Evolutionary conservation across 225 moss, liverwort and hornwort genomes (phyloP), one percentile per base, ranked within the genome.

Genomic region (Bryoerythrophyllum caledonicum): DNA sequence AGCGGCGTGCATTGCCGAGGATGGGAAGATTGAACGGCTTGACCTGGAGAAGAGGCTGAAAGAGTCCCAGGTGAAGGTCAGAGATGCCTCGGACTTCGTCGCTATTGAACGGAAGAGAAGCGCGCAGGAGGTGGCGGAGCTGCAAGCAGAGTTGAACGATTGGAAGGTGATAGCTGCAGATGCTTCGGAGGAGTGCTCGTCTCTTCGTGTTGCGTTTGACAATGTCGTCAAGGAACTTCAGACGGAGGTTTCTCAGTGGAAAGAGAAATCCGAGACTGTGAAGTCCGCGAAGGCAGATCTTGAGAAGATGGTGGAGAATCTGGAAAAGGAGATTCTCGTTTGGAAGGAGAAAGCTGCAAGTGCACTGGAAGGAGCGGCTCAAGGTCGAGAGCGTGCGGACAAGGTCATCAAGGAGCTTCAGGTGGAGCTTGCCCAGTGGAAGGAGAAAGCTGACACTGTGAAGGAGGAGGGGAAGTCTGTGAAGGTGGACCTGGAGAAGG

Each of bases 111-210:
- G 69, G 27, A 71, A 70, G 73, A 66, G 70, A 56, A 73, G 65
- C 71, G 58, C 65, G 30, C 56, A 65, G 53, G 71, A 74, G 74
- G 52, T 78, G 65, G 74, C 61, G 52, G 81, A 78, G 40, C 55
- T 78, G 34, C 75, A 75, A 78, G 78, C 81, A 57, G 75, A 85
- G 74, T 40, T 81, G 77, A 71, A 81, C 60, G 81, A 80, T 63
- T 84, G 80, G 84, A 84, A 84, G 70, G 81, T 80, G 0, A 77
- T 80, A 16, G 84, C 84, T 68, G 74, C 77, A 65, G 84, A 84
- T 81, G 80, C 84, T 46, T 77, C 84, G 1, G 81, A 80, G 65
- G 84, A 84, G 59, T 80, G 84, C 43, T 76, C 80, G 25, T 84
- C 81, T 27, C 84, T 84, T 41, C 80, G 84, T 66, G 55, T 81